phyloP scores from a whole-genome alignment of 805 yeast genomes.

The Peterozyma toletana region DNA sequence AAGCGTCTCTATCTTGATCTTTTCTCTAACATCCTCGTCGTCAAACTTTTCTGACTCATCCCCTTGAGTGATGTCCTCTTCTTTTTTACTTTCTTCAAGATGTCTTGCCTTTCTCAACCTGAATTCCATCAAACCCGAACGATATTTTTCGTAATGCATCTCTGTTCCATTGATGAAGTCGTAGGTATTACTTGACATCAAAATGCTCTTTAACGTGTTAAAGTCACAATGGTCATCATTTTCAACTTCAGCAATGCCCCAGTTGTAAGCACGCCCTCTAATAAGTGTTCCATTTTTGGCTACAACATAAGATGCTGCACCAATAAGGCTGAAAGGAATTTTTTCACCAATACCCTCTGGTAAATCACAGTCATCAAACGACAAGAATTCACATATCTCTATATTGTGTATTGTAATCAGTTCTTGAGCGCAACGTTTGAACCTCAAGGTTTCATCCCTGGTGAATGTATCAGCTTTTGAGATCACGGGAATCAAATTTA shows the following conservation, averaged over 20 bases:
- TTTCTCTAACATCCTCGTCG: background rate
- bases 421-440: conserved; percentile 46
- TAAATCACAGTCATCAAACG: conserved; percentile 28
- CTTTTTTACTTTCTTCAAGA: conserved; percentile 12
- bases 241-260: conserved; percentile 88
- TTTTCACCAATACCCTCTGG: conserved; percentile 26
- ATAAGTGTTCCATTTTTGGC: conserved; percentile 41
- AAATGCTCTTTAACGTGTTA: conserved; percentile 48
- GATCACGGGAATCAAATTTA: conserved; percentile 76
- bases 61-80: background rate
- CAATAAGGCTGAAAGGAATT: conserved; percentile 69
- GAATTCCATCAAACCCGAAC: conserved; percentile 48
- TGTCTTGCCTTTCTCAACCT: conserved; percentile 25
- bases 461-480: conserved; percentile 77
- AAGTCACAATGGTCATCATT: conserved; percentile 77
- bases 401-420: conserved; percentile 50
- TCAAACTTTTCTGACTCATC: conserved; percentile 11
- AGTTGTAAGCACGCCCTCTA: conserved; percentile 69
- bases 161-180: conserved; percentile 77
- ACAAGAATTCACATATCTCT: conserved; percentile 43
- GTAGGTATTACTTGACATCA: conserved; percentile 65
- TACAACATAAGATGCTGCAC: conserved; percentile 45
- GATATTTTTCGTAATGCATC: conserved; percentile 64
- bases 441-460: conserved; percentile 36
- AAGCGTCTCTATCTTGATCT: background rate